phyloP scores from a whole-genome alignment of 2,329 filamentous ascomycete genomes.

The Dactylellina sp. region DNA sequence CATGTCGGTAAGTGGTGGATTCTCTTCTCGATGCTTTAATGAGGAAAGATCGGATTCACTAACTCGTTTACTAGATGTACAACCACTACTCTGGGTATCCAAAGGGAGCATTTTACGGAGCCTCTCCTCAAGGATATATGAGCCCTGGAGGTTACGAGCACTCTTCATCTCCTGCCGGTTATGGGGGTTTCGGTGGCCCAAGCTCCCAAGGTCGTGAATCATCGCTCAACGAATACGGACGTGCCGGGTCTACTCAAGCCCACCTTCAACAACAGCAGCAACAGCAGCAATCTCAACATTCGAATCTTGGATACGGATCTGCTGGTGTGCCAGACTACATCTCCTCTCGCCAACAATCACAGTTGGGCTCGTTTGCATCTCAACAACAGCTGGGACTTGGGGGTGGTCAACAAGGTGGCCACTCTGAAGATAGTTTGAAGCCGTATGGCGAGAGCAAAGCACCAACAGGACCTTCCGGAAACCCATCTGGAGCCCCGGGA shows the following conservation, averaged over 20 bases:
- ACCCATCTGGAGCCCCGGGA: constrained; percentile 59
- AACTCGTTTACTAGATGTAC: constrained; percentile 64
- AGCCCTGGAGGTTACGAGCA: constrained; percentile 71
- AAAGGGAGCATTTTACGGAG: constrained; percentile 66
- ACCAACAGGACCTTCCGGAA: constrained; percentile 60
- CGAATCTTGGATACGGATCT: constrained; percentile 58
- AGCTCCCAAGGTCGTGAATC: constrained; percentile 59
- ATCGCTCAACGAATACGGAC: constrained; percentile 58
- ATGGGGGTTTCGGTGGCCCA: constrained; percentile 67
- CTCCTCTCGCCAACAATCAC: constrained; percentile 57
- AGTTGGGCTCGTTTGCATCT: constrained; percentile 49
- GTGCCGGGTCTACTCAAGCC: constrained; percentile 61
- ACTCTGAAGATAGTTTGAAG: constrained; percentile 60
- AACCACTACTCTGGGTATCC: constrained; percentile 41
- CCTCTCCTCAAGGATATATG: constrained; percentile 72
- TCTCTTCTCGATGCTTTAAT: constrained; percentile 63
- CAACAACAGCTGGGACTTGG: constrained; percentile 60
- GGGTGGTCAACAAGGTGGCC: constrained; percentile 59
- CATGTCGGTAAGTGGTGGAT: constrained; percentile 71
- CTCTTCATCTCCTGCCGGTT: constrained; percentile 73
- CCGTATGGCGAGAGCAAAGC: constrained; percentile 60
- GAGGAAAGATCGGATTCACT: constrained; percentile 51
- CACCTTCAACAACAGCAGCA: constrained; percentile 59
- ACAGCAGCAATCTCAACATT: constrained; percentile 60
- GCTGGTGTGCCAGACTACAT: constrained; percentile 60